phyloP scores from a whole-genome alignment of 2,329 filamentous ascomycete genomes.

The Fusarium sp. region DNA sequence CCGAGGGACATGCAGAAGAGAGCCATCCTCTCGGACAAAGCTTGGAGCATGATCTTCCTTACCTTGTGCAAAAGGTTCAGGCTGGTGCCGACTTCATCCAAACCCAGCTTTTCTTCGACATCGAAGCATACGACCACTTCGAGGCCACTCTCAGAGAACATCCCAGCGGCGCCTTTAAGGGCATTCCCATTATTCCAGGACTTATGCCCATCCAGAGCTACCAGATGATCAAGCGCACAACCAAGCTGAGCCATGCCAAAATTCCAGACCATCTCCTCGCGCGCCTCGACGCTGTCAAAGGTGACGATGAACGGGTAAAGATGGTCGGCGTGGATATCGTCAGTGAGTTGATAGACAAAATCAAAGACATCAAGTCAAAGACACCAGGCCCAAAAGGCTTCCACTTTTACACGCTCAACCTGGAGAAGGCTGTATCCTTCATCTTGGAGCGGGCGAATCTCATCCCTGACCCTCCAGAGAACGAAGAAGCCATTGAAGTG shows the following conservation, averaged over 20 bases:
- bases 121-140: slow-evolving; percentile 82
- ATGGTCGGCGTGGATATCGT: slow-evolving; percentile 82
- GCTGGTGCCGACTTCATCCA: slow-evolving; percentile 98
- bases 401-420: slow-evolving; percentile 96
- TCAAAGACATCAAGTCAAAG: slow-evolving; percentile 71
- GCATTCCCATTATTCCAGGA: slow-evolving; percentile 89
- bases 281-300: slow-evolving; percentile 76
- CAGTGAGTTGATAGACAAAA: slow-evolving; percentile 81
- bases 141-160: slow-evolving; percentile 81
- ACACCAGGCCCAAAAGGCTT: slow-evolving; percentile 77
- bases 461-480: slow-evolving; percentile 72
- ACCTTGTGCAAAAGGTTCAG: slow-evolving; percentile 86
- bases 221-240: slow-evolving; percentile 91
- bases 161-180: slow-evolving; percentile 84
- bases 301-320: slow-evolving; percentile 85
- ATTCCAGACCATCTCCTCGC: slow-evolving; percentile 77
- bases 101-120: slow-evolving; percentile 97
- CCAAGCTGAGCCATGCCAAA: slow-evolving; percentile 90
- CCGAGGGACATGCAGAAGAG: slow-evolving; percentile 93
- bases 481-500: slow-evolving; percentile 62
- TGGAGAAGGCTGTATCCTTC: slow-evolving; percentile 95
- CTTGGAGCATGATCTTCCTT: slow-evolving; percentile 84
- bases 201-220: slow-evolving; percentile 98
- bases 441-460: slow-evolving; percentile 87
- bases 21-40: slow-evolving; percentile 77